Conservation (phyloP, 306 rosid species). For the Corylus heterophylla region DNA sequence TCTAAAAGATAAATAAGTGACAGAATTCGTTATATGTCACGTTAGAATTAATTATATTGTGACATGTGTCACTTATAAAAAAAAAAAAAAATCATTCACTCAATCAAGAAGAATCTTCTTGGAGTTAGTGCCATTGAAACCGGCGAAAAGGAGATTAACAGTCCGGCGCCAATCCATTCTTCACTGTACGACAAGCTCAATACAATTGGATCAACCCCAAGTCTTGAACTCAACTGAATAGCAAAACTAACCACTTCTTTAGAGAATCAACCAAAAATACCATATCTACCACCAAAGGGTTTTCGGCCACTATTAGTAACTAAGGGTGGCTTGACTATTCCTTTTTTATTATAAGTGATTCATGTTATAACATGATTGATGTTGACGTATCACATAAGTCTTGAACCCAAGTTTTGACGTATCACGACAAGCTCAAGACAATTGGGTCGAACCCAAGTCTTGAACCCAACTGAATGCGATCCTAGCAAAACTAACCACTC, state of each 20-base stretch:
- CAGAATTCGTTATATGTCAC: too few relatives aligned
- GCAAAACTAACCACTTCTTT: conserved; percentile 22
- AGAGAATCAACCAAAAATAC: conserved; percentile 38
- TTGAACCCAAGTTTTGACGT: conserved; percentile 11
- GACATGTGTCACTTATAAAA: too few relatives aligned
- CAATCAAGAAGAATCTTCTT: background rate
- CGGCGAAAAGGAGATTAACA: conserved; percentile 36
- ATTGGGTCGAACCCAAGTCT: conserved; percentile 1
- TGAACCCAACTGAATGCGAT: conserved; percentile 37
- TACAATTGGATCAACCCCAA: background rate
- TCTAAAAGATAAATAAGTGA: too few relatives aligned
- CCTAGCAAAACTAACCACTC: conserved; percentile 29
- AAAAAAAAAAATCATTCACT: background rate
- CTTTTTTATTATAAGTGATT: too few relatives aligned
- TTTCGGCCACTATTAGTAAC: too few relatives aligned
- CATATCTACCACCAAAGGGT: too few relatives aligned
- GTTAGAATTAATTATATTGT: too few relatives aligned
- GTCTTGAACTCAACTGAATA: background rate
- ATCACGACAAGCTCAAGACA: background rate
- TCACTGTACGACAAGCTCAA: background rate
- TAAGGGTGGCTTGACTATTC: too few relatives aligned
- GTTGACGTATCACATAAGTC: background rate
- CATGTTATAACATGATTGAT: too few relatives aligned
- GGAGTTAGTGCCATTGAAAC: conserved; percentile 11
- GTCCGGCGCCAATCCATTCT: conserved; percentile 13